Percentiles rank a stretch among this genome's conserved stretches.
phyloP scores from a whole-genome alignment of 2,329 filamentous ascomycete species.

The Sporothrix euskadiensis region DNA sequence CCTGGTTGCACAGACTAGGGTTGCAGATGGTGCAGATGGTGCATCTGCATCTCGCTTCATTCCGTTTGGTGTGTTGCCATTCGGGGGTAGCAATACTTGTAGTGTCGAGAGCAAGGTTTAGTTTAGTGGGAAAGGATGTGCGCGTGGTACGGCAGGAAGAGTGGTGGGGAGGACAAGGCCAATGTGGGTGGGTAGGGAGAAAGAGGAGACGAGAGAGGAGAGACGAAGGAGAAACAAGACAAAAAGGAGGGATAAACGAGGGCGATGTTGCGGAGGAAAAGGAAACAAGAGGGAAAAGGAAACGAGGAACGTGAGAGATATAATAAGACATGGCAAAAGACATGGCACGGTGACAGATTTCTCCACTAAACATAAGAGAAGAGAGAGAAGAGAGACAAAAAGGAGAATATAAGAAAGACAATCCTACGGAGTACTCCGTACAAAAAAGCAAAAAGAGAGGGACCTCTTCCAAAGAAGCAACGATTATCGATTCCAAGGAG shows the following conservation, averaged over 20 bases:
- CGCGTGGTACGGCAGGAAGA: background rate
- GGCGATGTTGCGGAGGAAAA: background rate
- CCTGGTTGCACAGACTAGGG: background rate
- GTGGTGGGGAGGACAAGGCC: background rate
- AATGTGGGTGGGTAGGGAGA: background rate
- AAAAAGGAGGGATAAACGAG: slow-evolving; percentile 41
- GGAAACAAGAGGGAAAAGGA: background rate
- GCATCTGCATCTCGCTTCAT: slow-evolving; percentile 10
- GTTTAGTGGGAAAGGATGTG: background rate
- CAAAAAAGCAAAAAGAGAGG: background rate
- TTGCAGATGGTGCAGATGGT: background rate
- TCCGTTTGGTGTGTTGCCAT: slow-evolving; percentile 15
- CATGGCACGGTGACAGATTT: background rate
- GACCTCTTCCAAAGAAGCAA: background rate
- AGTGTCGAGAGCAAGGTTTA: background rate
- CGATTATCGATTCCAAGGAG: background rate
- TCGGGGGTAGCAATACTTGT: background rate
- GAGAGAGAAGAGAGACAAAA: background rate
- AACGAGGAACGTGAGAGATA: slow-evolving; percentile 11
- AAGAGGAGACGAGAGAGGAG: background rate
- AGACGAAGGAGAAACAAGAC: slow-evolving; percentile 64
- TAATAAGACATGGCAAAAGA: background rate
- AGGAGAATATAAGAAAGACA: background rate
- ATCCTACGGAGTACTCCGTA: too few relatives aligned
- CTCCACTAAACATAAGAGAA: background rate